These are phyloP conservation scores for Ascochyta pisi DNA, from an alignment of 2,329 filamentous ascomycete genomes.

Conservation along the genomic window DNA sequence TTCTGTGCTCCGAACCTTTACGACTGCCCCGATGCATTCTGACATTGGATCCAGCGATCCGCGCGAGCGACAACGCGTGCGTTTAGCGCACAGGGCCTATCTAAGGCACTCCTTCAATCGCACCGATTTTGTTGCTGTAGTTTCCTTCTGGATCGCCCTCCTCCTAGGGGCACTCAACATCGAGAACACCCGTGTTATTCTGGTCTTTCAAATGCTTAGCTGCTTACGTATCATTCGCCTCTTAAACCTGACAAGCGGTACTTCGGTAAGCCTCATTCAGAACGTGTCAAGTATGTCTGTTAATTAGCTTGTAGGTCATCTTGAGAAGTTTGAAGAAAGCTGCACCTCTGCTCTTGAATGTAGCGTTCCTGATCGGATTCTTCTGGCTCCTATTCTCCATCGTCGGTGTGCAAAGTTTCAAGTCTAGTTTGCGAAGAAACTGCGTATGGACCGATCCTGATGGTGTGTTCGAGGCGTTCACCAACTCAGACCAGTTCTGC, in stretches of 20 bases:
- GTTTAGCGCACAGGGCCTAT: slow-evolving; percentile 90
- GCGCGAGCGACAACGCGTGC: slow-evolving; percentile 79
- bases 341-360: slow-evolving; percentile 86
- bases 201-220: slow-evolving; percentile 95
- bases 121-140: slow-evolving; percentile 89
- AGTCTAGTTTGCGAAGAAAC: slow-evolving; percentile 57
- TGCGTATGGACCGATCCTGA: slow-evolving; percentile 62
- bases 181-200: slow-evolving; percentile 75
- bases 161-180: slow-evolving; percentile 72
- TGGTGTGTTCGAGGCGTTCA: slow-evolving; percentile 58
- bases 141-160: slow-evolving; percentile 96
- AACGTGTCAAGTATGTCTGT: neutral
- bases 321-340: slow-evolving; percentile 94
- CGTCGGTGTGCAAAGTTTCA: slow-evolving; percentile 93
- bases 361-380: slow-evolving; percentile 92
- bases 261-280: slow-evolving; percentile 68
- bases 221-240: slow-evolving; percentile 91
- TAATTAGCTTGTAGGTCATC: slow-evolving; percentile 70
- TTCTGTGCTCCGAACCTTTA: slow-evolving; percentile 78
- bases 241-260: slow-evolving; percentile 91
- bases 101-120: slow-evolving; percentile 95
- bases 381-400: slow-evolving; percentile 99
- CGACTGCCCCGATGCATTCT: slow-evolving; percentile 68
- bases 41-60: slow-evolving; percentile 63
- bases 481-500: slow-evolving; percentile 73